Conservation (phyloP, 768 basidiomycete genomes). For the Solioccasus polychromus region DNA sequence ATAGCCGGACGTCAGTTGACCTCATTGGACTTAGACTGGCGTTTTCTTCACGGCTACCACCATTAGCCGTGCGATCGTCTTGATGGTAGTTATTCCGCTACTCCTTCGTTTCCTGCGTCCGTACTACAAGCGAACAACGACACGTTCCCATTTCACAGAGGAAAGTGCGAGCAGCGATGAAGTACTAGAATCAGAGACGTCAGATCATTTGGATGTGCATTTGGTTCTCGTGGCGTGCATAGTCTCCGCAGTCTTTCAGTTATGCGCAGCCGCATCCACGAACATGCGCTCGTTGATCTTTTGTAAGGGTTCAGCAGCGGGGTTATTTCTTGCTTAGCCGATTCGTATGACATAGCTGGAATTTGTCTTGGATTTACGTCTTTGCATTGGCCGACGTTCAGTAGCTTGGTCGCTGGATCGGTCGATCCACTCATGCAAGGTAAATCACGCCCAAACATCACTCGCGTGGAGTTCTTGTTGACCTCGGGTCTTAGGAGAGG, state of each 20-base stretch:
- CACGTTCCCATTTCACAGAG: neutral
- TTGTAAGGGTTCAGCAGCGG: constrained; percentile 7
- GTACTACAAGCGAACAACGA: constrained; percentile 13
- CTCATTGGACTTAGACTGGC: constrained; percentile 22
- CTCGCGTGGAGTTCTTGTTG: neutral
- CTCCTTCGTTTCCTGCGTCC: constrained; percentile 29
- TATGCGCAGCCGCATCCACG: constrained; percentile 15
- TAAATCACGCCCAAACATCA: neutral
- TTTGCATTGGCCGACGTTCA: constrained; percentile 18
- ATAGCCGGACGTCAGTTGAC: neutral
- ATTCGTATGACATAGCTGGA: constrained; percentile 13
- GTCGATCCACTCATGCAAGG: constrained; percentile 29
- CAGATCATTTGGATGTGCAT: constrained; percentile 31
- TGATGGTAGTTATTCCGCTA: constrained; percentile 20
- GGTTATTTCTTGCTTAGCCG: neutral
- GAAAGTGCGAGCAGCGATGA: neutral
- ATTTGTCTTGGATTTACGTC: constrained; percentile 14
- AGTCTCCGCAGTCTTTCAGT: constrained; percentile 7
- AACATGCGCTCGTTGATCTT: constrained; percentile 5
- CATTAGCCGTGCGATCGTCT: constrained; percentile 12
- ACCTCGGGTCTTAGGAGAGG: constrained; percentile 18
- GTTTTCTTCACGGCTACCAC: constrained; percentile 19
- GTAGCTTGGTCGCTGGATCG: constrained; percentile 27
- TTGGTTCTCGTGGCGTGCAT: constrained; percentile 21
- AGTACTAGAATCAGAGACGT: constrained; percentile 6